phyloP scores from a whole-genome alignment of 768 basidiomycete species.

The Holtermanniella nyarrowii region DNA sequence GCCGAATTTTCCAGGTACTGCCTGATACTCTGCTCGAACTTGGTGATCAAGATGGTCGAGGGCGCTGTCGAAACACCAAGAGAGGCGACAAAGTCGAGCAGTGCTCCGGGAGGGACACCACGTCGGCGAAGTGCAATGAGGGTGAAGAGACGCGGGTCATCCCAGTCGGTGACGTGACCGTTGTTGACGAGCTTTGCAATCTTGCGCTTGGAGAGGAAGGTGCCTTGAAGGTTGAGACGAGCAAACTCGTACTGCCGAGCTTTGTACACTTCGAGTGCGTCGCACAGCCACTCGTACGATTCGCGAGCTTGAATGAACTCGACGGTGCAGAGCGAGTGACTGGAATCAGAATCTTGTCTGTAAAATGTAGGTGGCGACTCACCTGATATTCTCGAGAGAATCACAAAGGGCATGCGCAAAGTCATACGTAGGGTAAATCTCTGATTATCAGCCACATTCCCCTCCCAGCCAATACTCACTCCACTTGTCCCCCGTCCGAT shows the following conservation, averaged over 20 bases:
- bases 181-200: conserved; percentile 78
- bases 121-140: conserved; percentile 89
- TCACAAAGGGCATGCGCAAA: conserved; percentile 97
- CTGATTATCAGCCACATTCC: conserved; percentile 10
- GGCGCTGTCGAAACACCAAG: conserved; percentile 84
- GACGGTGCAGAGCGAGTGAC: conserved; percentile 91
- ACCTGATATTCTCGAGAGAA: conserved; percentile 99
- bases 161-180: conserved; percentile 81
- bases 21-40: conserved; percentile 82
- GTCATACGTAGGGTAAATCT: conserved; percentile 95
- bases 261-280: conserved; percentile 93
- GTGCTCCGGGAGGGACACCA: conserved; percentile 92
- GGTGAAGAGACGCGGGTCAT: conserved; percentile 93
- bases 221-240: conserved; percentile 81
- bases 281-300: conserved; percentile 98
- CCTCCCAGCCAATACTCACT: conserved; percentile 40
- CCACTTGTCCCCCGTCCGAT: conserved; percentile 88
- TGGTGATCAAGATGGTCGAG: conserved; percentile 71
- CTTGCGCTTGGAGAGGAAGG: conserved; percentile 94
- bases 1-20: conserved; percentile 80
- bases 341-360: conserved; percentile 33
- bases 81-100: conserved; percentile 80
- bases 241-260: conserved; percentile 96
- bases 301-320: conserved; percentile 93
- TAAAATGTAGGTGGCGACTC: conserved; percentile 40